Evolutionary conservation across 2,329 filamentous ascomycete species (phyloP).

Genomic region (Arachnomyces sp.): DNA sequence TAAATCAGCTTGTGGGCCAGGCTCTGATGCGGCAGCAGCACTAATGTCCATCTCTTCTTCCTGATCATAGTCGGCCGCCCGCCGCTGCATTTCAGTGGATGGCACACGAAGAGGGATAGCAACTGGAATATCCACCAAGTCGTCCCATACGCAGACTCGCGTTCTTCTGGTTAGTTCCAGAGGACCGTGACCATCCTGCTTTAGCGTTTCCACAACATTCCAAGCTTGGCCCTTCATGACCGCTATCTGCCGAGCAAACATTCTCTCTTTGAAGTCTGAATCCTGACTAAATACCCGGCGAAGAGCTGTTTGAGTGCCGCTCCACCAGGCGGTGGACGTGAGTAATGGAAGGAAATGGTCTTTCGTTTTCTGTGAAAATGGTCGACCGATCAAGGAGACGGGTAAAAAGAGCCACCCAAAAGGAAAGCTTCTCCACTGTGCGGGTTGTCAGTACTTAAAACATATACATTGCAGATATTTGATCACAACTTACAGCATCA

Average conservation of each 20-base stretch:
- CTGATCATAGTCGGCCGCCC: constrained; percentile 48
- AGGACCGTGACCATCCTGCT: constrained; percentile 84
- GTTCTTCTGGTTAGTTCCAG: constrained; percentile 84
- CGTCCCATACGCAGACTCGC: constrained; percentile 95
- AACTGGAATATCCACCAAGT: constrained; percentile 90
- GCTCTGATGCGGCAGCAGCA: constrained; percentile 54
- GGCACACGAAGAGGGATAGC: constrained; percentile 82
- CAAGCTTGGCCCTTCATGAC: constrained; percentile 99
- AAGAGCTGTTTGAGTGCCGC: constrained; percentile 79
- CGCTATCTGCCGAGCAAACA: constrained; percentile 97
- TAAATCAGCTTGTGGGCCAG: constrained; percentile 54
- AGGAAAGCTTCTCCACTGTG: constrained; percentile 72
- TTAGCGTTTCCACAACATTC: constrained; percentile 97
- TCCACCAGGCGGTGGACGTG: constrained; percentile 95
- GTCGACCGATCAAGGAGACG: constrained; percentile 89
- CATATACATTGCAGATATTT: background rate
- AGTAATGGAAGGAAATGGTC: constrained; percentile 94
- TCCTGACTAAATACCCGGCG: constrained; percentile 86
- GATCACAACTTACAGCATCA: constrained; percentile 59
- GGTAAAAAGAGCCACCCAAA: constrained; percentile 98
- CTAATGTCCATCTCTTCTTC: constrained; percentile 94
- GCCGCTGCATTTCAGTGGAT: constrained; percentile 73
- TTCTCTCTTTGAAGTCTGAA: constrained; percentile 92
- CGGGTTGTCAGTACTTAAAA: constrained; percentile 16
- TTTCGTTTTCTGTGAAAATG: constrained; percentile 87